Evolutionary conservation across 257 asterid genomes (phyloP).

Genomic region (Fraxinus americana): DNA sequence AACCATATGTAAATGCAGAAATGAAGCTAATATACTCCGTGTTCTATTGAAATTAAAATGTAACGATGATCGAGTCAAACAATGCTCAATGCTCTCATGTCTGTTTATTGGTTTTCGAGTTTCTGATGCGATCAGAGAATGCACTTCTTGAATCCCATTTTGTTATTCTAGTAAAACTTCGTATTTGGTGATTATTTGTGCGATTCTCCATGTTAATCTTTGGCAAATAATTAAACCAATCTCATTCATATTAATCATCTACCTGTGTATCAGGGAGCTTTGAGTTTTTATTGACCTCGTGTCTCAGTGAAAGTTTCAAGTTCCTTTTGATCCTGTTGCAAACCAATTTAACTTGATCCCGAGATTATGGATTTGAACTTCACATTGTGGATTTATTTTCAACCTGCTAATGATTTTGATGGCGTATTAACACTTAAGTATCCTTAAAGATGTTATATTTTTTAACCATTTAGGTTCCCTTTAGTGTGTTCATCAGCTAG

Average conservation of each 20-base stretch:
- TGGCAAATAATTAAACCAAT: background rate
- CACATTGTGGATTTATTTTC: background rate
- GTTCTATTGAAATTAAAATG: background rate
- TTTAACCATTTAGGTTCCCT: conserved; percentile 3
- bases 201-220: background rate
- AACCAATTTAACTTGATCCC: background rate
- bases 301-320: conserved; percentile 11
- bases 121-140: conserved; percentile 15
- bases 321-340: conserved; percentile 1
- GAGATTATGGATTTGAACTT: background rate
- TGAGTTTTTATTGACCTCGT: background rate
- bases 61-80: background rate
- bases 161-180: background rate
- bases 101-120: background rate
- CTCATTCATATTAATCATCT: conserved; percentile 1
- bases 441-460: background rate
- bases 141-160: background rate
- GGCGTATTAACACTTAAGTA: background rate
- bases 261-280: background rate
- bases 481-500: background rate
- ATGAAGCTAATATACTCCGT: background rate
- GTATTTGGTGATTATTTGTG: background rate
- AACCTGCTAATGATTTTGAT: background rate
- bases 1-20: background rate
- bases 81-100: conserved; percentile 1